A percentile compares a stretch with the other conserved stretches of the same genome.
These are phyloP conservation scores for Gyromitra esculenta DNA, from an alignment of 2,329 filamentous ascomycete species.

Conservation along the genomic window DNA sequence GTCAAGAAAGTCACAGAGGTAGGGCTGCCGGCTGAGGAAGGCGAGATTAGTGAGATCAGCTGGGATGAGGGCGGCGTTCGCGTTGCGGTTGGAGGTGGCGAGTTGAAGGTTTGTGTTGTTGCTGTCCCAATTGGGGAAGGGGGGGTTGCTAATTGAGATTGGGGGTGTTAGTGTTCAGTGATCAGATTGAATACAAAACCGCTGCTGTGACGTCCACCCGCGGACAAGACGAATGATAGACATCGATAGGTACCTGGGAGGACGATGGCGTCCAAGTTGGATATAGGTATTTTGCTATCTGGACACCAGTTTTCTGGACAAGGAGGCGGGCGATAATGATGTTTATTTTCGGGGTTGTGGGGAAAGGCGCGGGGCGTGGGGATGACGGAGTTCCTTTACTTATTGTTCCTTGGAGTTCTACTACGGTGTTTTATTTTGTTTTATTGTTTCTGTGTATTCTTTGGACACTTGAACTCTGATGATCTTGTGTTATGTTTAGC, in stretches of 20 bases:
- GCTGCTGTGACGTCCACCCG: slow-evolving; percentile 8
- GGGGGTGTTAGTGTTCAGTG: slow-evolving; percentile 36
- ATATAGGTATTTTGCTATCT: slow-evolving; percentile 19
- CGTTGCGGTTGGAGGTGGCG: slow-evolving; percentile 51
- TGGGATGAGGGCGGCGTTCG: slow-evolving; percentile 52
- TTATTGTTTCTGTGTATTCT: slow-evolving; percentile 23
- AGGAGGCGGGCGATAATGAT: slow-evolving; percentile 20
- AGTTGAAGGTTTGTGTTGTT: slow-evolving; percentile 49
- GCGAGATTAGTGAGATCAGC: slow-evolving; percentile 49
- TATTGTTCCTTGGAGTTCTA: slow-evolving; percentile 44
- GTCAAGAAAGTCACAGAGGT: slow-evolving; percentile 17
- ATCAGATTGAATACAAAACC: slow-evolving; percentile 43
- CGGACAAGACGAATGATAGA: slow-evolving; percentile 6
- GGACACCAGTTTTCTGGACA: slow-evolving; percentile 11
- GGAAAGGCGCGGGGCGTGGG: slow-evolving; percentile 21
- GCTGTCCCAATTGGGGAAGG: background rate
- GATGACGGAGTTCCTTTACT: slow-evolving; percentile 43
- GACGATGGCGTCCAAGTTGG: background rate
- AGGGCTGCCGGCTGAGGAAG: slow-evolving; percentile 19
- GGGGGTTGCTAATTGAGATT: slow-evolving; percentile 29
- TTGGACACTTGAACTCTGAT: slow-evolving; percentile 22
- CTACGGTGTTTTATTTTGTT: slow-evolving; percentile 36
- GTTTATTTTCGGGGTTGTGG: slow-evolving; percentile 21
- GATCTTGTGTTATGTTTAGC: slow-evolving; percentile 20
- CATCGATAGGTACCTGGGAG: background rate